phyloP scores from a whole-genome alignment of 192 early-diverging fungal genomes.

The Coemansia sp. region DNA sequence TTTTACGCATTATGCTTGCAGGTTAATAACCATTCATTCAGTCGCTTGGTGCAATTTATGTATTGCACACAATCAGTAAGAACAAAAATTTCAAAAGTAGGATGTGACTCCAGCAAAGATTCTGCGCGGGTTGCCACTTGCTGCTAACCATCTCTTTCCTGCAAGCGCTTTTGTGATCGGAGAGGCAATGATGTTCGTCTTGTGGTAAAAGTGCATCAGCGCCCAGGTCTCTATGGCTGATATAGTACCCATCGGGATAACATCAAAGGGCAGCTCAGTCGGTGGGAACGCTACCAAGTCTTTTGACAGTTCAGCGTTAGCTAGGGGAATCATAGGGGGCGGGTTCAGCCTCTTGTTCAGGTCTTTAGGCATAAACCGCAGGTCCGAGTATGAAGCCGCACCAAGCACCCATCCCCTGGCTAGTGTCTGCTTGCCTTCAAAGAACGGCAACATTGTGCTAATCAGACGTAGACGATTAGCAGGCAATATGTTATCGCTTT shows the following conservation, averaged over 20 bases:
- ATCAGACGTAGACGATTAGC: conserved; percentile 41
- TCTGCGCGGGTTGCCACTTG: conserved; percentile 50
- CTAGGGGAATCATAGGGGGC: conserved; percentile 21
- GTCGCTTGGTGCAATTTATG: no score
- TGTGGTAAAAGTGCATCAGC: conserved; percentile 45
- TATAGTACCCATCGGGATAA: conserved; percentile 23
- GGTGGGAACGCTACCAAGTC: conserved; percentile 6
- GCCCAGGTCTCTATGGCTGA: conserved; percentile 36
- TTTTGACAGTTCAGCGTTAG: conserved; percentile 33
- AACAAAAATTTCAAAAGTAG: conserved; percentile 22
- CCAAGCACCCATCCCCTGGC: conserved; percentile 43
- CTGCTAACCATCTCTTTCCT: conserved; percentile 43
- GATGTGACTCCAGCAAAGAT: conserved; percentile 45
- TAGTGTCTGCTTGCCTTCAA: conserved; percentile 29
- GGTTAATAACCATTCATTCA: no score
- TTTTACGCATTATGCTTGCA: not conserved
- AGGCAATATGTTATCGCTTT: conserved; percentile 30
- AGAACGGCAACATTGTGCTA: conserved; percentile 37
- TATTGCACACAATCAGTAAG: not conserved
- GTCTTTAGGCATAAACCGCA: conserved; percentile 36
- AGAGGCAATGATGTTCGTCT: conserved; percentile 19
- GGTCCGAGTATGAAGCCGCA: conserved; percentile 36
- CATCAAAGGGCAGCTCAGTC: conserved; percentile 26
- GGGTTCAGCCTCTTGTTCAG: conserved; percentile 32
- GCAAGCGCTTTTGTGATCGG: conserved; percentile 37